phyloP scores from a whole-genome alignment of 768 basidiomycete genomes.

The Boletus bicolor region DNA sequence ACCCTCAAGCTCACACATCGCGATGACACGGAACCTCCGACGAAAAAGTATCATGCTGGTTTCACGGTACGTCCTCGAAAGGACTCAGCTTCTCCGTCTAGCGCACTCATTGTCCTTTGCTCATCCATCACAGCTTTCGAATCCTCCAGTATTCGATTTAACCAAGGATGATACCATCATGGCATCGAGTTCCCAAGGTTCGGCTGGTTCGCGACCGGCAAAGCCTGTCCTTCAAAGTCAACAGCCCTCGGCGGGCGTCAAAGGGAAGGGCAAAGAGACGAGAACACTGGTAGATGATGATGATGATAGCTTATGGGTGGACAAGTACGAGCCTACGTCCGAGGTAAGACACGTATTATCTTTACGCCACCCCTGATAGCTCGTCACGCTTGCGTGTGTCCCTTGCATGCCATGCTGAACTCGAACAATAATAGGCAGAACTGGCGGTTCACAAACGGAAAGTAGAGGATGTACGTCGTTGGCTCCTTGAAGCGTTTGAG shows the following conservation, averaged over 20 bases:
- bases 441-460: constrained; percentile 79
- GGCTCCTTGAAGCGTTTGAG: constrained; percentile 71
- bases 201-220: not conserved
- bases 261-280: constrained; percentile 24
- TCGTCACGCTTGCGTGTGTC: not conserved
- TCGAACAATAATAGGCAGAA: constrained; percentile 46
- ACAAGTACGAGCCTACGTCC: constrained; percentile 57
- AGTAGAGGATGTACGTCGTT: constrained; percentile 71
- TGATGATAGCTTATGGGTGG: constrained; percentile 56
- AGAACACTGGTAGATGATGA: not conserved
- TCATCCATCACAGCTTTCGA: constrained; percentile 15
- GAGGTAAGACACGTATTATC: constrained; percentile 39
- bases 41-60: constrained; percentile 18
- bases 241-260: constrained; percentile 9
- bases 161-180: constrained; percentile 11
- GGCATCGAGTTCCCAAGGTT: constrained; percentile 6
- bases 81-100: too few species aligned
- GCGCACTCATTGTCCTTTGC: not conserved
- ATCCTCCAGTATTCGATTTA: constrained; percentile 23
- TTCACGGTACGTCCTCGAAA: constrained; percentile 8
- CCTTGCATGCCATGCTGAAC: not conserved
- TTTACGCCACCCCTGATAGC: not conserved
- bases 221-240: constrained; percentile 1
- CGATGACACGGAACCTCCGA: constrained; percentile 18
- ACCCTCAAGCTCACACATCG: constrained; percentile 21